A percentile compares a stretch with the other conserved stretches of the same genome.
These are phyloP conservation scores for Asclepias syriaca DNA, from an alignment of 257 asterid genomes.

Conservation along the genomic window DNA sequence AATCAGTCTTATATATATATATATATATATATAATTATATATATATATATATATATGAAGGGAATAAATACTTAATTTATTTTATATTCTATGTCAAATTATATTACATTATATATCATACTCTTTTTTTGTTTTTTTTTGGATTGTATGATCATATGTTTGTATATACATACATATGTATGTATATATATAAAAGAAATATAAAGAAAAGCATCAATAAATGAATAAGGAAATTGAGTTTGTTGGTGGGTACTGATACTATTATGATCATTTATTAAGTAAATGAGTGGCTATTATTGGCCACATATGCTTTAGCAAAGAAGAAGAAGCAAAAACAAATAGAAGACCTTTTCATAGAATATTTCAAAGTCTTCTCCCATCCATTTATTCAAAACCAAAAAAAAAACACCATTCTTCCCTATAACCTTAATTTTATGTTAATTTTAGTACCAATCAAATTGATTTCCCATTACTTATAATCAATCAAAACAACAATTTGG, in stretches of 20 bases:
- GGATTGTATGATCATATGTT: too few relatives aligned
- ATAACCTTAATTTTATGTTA: not conserved
- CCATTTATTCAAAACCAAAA: too few relatives aligned
- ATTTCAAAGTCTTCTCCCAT: not conserved
- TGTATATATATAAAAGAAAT: too few relatives aligned
- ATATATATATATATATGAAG: too few relatives aligned
- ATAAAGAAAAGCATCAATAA: not conserved
- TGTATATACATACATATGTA: too few relatives aligned
- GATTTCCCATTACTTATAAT: not conserved
- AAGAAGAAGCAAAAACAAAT: not conserved
- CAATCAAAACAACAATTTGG: not conserved
- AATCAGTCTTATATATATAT: too few relatives aligned
- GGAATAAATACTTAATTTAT: too few relatives aligned
- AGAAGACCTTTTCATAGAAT: not conserved
- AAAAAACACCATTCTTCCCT: not conserved
- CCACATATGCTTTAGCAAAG: not conserved
- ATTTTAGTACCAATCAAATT: not conserved
- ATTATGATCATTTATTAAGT: not conserved
- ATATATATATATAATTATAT: too few relatives aligned
- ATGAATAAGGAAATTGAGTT: not conserved
- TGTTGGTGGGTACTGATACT: not conserved
- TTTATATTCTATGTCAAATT: too few relatives aligned
- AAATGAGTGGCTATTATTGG: not conserved
- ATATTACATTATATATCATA: too few relatives aligned
- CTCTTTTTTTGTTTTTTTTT: too few relatives aligned